Evolutionary conservation across 805 yeast species (phyloP).

Genomic region (Yamadazyma ubonensis): DNA sequence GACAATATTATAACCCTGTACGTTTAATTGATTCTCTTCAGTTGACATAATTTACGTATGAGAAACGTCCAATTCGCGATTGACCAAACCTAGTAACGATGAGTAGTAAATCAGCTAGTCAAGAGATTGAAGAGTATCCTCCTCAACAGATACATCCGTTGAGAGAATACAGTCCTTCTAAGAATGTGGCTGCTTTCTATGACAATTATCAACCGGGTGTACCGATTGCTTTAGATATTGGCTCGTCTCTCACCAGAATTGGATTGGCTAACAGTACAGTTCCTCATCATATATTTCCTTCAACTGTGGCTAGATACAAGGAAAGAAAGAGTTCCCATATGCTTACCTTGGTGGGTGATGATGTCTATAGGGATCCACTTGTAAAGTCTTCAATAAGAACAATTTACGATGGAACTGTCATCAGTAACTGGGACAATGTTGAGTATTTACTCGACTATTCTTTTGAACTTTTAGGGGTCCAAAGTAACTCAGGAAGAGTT

Average conservation of each 20-base stretch:
- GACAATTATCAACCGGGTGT: constrained; percentile 48
- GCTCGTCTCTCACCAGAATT: constrained; percentile 57
- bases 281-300: constrained; percentile 69
- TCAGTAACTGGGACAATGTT: constrained; percentile 90
- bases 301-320: constrained; percentile 67
- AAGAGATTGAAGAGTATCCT: constrained; percentile 26
- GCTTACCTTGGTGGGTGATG: constrained; percentile 79
- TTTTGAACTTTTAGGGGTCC: constrained; percentile 74
- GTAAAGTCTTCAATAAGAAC: constrained; percentile 66
- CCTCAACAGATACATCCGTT: constrained; percentile 45
- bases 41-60: constrained; percentile 28
- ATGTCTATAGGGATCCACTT: constrained; percentile 67
- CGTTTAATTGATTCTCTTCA: constrained; percentile 48
- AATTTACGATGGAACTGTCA: constrained; percentile 83
- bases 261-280: constrained; percentile 50
- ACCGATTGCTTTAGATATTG: constrained; percentile 90
- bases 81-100: constrained; percentile 1
- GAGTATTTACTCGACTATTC: constrained; percentile 84
- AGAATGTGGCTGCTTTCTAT: constrained; percentile 46
- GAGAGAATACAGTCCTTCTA: constrained; percentile 40
- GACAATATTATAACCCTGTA: constrained; percentile 84
- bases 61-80: no score
- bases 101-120: constrained; percentile 7
- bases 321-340: constrained; percentile 68
- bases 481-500: constrained; percentile 45